Percentiles rank a stretch among this genome's conserved stretches.
phyloP scores from a whole-genome alignment of 164 flowering plant species.

The Nymphaea colorata region DNA sequence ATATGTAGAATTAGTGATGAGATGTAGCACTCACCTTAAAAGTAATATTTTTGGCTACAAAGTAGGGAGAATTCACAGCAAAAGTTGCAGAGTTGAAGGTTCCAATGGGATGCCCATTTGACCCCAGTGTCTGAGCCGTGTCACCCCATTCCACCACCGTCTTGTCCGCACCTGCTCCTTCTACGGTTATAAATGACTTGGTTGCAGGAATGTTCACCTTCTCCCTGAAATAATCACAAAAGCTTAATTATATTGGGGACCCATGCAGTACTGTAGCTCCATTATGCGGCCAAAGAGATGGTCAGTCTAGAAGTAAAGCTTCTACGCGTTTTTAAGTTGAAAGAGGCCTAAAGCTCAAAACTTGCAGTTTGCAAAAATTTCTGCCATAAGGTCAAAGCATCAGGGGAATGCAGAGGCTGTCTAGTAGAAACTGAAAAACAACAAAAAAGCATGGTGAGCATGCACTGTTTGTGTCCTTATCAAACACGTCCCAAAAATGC shows the following conservation, averaged over 20 bases:
- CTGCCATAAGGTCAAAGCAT: no score
- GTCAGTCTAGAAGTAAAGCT: no score
- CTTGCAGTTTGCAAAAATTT: no score
- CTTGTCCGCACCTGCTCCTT: constrained; percentile 94
- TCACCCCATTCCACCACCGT: constrained; percentile 94
- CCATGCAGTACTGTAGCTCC: no score
- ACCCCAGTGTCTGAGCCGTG: constrained; percentile 70
- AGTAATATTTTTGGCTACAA: constrained; percentile 93
- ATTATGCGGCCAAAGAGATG: no score
- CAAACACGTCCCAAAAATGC: no score
- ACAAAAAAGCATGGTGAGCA: no score
- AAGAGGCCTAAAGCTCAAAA: no score
- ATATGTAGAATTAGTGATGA: neutral
- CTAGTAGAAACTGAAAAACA: no score
- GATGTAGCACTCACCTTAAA: constrained; percentile 48
- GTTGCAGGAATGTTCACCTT: constrained; percentile 71
- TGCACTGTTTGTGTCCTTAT: no score
- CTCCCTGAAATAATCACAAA: constrained; percentile 40
- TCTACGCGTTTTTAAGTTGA: no score
- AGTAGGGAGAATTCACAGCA: constrained; percentile 81
- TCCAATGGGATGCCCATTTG: constrained; percentile 67
- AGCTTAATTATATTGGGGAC: neutral
- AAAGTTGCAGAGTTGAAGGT: constrained; percentile 85
- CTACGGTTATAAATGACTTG: constrained; percentile 70
- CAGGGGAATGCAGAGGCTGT: no score